Evolutionary conservation across 768 basidiomycete genomes (phyloP), one percentile per base, ranked within the genome.

Genomic region (Rhodosporidiobolus sp.): DNA sequence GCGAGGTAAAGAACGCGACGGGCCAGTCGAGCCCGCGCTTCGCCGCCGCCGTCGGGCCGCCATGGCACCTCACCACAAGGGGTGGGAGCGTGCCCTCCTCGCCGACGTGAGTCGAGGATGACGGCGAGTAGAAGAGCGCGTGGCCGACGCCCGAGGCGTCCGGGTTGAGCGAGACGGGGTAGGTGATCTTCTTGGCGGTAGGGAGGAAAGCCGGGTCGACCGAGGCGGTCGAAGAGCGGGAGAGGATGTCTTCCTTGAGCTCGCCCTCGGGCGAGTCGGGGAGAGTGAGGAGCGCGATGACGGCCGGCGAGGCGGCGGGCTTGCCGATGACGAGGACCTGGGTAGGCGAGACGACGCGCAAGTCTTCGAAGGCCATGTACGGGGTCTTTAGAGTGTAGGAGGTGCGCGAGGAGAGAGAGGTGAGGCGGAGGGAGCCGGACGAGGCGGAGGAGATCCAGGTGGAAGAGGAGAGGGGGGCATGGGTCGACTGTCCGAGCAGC

Each of bases 51-150:
- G 89, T 91, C 0, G 91, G 91, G 0, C 90, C 90, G 1, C 91
- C 91, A 70, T 92, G 91, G 9, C 85, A 84, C 48, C 83, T 76
- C 20, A 90, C 81, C 14, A 90, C 83, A 66, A 86, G 87, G 16
- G 91, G 91, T 1, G 91, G 91, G 61, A 83, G 84, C 79, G 89
- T 88, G 7, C 83, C 84, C 0, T 79, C 74, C 7, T 84, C 81
- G 0, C 85, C 87, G 1, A 80, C 76, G 73, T 87, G 91, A 0
- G 82, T 78, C 0, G 88, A 87, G 77, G 90, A 90, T 61, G 82
- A 84, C 0, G 91, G 90, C 0, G 86, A 83, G 75, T 89, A 89
- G 77, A 85, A 89, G 34, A 90, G 82, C 28, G 87, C 86, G 77
- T 91, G 65, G 8, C 63, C 69, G 24, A 57, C 67, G 3, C 28